A percentile compares a stretch with the other conserved stretches of the same genome.
Conservation (phyloP, 192 early-diverging fungal genomes). For the Backusella psychrophila region DNA sequence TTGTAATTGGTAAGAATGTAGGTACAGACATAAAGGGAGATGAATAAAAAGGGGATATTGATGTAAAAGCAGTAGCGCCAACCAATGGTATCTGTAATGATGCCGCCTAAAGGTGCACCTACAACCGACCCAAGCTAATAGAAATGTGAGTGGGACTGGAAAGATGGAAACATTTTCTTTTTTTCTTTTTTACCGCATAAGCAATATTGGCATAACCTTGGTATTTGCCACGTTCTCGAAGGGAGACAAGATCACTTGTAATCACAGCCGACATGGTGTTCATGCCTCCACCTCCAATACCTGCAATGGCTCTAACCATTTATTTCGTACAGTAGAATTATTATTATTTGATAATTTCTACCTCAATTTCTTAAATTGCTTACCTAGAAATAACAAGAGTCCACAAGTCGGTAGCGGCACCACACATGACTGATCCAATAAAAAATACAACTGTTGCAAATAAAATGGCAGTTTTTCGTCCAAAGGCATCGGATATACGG, state of each 20-base stretch:
- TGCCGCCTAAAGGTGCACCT: slow-evolving; percentile 64
- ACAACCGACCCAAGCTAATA: slow-evolving; percentile 47
- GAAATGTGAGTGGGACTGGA: no score
- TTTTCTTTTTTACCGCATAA: slow-evolving; percentile 18
- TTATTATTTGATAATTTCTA: no score
- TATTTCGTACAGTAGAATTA: no score
- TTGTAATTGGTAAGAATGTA: slow-evolving; percentile 42
- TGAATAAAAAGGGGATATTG: slow-evolving; percentile 65
- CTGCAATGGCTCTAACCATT: slow-evolving; percentile 53
- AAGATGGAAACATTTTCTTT: no score
- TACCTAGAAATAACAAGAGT: slow-evolving; percentile 57
- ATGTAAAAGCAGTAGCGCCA: slow-evolving; percentile 75
- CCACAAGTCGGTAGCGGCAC: slow-evolving; percentile 43
- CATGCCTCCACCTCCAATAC: slow-evolving; percentile 67
- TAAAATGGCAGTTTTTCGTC: slow-evolving; percentile 59
- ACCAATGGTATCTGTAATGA: slow-evolving; percentile 51
- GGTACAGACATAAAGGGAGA: slow-evolving; percentile 41
- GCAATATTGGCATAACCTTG: slow-evolving; percentile 36
- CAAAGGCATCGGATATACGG: slow-evolving; percentile 79
- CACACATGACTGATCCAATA: slow-evolving; percentile 69
- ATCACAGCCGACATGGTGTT: slow-evolving; percentile 64
- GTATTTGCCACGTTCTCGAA: slow-evolving; percentile 64
- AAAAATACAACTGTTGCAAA: slow-evolving; percentile 61
- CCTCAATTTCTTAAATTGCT: no score
- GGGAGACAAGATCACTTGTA: slow-evolving; percentile 69